Evolutionary conservation across 2,329 filamentous ascomycete genomes (phyloP), one percentile per base, ranked within the genome.

Genomic region (Aphanoascus verrucosus): DNA sequence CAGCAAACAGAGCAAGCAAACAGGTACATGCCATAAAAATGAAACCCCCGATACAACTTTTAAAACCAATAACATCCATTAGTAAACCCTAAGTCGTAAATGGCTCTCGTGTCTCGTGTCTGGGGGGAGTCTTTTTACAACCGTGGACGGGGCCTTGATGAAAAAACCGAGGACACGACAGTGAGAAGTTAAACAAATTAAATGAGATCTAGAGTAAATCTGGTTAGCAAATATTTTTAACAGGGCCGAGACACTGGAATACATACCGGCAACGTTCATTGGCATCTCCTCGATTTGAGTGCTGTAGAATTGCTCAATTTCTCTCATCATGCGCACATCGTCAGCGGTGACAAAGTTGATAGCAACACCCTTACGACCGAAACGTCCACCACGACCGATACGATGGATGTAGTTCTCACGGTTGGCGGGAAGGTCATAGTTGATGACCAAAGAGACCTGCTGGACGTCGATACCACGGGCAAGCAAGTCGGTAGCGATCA

Each of bases 261-360:
- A 73, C 78, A 68, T 75, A 79, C 77, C 78, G 69, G 80, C 79
- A 73, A 84, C 82, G 74, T 84, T 85, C 93, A 98, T 97, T 69
- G 93, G 93, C 93, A 98, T 98, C 83, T 98, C 93, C 78, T 98
- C 93, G 64, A 98, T 97, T 80, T 98, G 93, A 74, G 93, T 98
- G 83, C 88, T 95, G 85, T 98, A 98, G 83, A 97, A 98, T 79
- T 96, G 88, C 76, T 98, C 93, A 66, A 98, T 98, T 77, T 98
- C 93, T 73, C 93, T 84, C 88, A 98, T 94, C 88, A 98, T 97
- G 74, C 91, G 89, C 68, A 98, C 93, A 76, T 98, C 93, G 63
- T 98, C 93, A 67, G 89, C 88, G 59, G 91, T 97, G 73, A 98
- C 93, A 73, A 98, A 98, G 88, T 98, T 98, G 83, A 98, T 98